Percentiles rank a stretch among this genome's conserved stretches.
Conservation (phyloP, 306 rosid genomes). For the Rosa rugosa region DNA sequence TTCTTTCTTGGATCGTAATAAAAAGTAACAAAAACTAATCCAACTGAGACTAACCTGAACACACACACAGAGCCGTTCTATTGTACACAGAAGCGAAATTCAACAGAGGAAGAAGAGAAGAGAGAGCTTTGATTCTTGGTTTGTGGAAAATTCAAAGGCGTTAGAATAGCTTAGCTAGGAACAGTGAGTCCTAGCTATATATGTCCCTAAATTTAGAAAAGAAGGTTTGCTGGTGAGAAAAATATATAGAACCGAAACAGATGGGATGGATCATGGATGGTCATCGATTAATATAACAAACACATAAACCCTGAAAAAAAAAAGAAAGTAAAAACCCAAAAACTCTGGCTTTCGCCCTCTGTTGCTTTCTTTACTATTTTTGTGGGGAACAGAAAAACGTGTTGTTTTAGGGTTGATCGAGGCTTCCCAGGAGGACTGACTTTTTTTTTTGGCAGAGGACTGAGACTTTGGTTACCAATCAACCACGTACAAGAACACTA, state of each 20-base stretch:
- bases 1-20: not conserved
- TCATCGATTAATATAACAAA: not conserved
- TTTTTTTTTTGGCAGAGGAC: not conserved
- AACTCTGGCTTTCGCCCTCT: not conserved
- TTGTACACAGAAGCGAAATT: not conserved
- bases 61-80: not conserved
- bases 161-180: not conserved
- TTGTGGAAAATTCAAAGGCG: not conserved
- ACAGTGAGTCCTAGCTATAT: not conserved
- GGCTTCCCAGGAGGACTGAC: not conserved
- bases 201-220: not conserved
- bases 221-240: not conserved
- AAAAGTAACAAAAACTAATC: not conserved
- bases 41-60: not conserved
- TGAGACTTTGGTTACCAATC: not conserved
- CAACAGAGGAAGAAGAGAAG: not conserved
- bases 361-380: not conserved
- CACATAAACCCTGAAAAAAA: not conserved
- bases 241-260: not conserved
- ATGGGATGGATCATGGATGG: not conserved
- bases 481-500: conserved; percentile 27
- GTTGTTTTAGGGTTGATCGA: conserved; percentile 18
- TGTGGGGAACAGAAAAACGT: conserved; percentile 24
- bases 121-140: not conserved
- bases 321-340: not conserved